These are phyloP conservation scores for Daldinia loculata DNA, from an alignment of 495 filamentous ascomycete genomes.

Conservation along the genomic window DNA sequence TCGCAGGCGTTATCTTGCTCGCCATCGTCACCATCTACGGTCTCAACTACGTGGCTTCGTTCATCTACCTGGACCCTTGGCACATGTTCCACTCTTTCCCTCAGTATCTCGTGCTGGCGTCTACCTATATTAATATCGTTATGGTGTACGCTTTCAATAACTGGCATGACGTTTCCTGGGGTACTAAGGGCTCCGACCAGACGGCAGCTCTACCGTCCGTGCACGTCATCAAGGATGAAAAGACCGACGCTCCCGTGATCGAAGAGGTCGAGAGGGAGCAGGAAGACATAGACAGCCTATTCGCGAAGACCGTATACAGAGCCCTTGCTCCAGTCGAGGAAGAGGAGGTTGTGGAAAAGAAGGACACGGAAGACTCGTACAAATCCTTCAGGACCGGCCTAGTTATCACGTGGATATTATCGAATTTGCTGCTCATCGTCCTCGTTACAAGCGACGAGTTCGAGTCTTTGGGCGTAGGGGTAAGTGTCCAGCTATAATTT, in stretches of 20 bases:
- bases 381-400: slow-evolving; percentile 97
- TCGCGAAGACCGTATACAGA: slow-evolving; percentile 94
- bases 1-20: slow-evolving; percentile 80
- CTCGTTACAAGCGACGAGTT: slow-evolving; percentile 88
- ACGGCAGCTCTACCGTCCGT: slow-evolving; percentile 92
- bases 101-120: slow-evolving; percentile 89
- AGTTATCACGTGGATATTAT: slow-evolving; percentile 92
- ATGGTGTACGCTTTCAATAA: slow-evolving; percentile 99
- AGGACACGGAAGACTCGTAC: slow-evolving; percentile 95
- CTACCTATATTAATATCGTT: slow-evolving; percentile 98
- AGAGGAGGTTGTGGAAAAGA: slow-evolving; percentile 70
- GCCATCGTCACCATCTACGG: slow-evolving; percentile 94
- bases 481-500: slow-evolving; percentile 60
- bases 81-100: slow-evolving; percentile 99
- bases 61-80: slow-evolving; percentile 98
- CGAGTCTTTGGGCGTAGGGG: slow-evolving; percentile 82
- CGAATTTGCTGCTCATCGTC: slow-evolving; percentile 82
- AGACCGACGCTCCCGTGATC: slow-evolving; percentile 81
- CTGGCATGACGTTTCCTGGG: slow-evolving; percentile 99
- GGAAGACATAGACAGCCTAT: slow-evolving; percentile 97
- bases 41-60: slow-evolving; percentile 96
- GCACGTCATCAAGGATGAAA: slow-evolving; percentile 79
- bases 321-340: slow-evolving; percentile 85
- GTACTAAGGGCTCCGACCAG: slow-evolving; percentile 98
- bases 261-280: slow-evolving; percentile 97